Evolutionary conservation across 805 yeast genomes (phyloP).

Genomic region (Trichomonascus vanleenenianus): DNA sequence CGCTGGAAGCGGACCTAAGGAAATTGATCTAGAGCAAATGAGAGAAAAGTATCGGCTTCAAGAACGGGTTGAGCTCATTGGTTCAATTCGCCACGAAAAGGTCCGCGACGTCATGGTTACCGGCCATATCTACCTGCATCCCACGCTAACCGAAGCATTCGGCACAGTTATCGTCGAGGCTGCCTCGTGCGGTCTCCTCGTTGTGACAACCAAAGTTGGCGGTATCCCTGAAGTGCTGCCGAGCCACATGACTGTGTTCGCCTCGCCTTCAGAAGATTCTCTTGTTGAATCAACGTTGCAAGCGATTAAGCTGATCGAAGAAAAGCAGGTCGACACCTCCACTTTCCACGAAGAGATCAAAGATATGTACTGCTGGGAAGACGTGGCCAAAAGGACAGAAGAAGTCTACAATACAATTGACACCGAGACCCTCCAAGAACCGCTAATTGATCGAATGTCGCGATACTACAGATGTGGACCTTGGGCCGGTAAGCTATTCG

Average conservation of each 20-base stretch:
- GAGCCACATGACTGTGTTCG: conserved; percentile 83
- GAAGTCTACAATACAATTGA: conserved; percentile 57
- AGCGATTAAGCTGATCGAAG: conserved; percentile 59
- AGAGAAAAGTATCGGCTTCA: conserved; percentile 79
- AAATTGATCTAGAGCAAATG: conserved; percentile 91
- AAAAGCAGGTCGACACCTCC: conserved; percentile 58
- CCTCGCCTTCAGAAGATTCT: conserved; percentile 81
- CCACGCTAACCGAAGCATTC: conserved; percentile 93
- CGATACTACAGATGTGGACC: conserved; percentile 55
- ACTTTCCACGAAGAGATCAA: conserved; percentile 71
- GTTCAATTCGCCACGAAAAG: conserved; percentile 84
- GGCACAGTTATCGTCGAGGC: conserved; percentile 98
- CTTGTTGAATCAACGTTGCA: conserved; percentile 59
- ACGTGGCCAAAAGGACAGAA: conserved; percentile 82
- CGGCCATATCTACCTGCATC: conserved; percentile 91
- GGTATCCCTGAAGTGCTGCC: conserved; percentile 98
- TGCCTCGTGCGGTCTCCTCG: conserved; percentile 88
- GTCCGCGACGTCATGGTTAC: conserved; percentile 88
- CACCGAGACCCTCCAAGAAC: conserved; percentile 35
- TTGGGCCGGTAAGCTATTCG: conserved; percentile 82
- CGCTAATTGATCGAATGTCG: conserved; percentile 50
- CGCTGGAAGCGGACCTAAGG: conserved; percentile 97
- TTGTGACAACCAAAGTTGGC: conserved; percentile 93
- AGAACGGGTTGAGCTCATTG: conserved; percentile 77
- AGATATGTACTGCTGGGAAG: conserved; percentile 84